These are phyloP conservation scores for Lachnellula arida DNA, from an alignment of 2,329 filamentous ascomycete species.

Conservation along the genomic window DNA sequence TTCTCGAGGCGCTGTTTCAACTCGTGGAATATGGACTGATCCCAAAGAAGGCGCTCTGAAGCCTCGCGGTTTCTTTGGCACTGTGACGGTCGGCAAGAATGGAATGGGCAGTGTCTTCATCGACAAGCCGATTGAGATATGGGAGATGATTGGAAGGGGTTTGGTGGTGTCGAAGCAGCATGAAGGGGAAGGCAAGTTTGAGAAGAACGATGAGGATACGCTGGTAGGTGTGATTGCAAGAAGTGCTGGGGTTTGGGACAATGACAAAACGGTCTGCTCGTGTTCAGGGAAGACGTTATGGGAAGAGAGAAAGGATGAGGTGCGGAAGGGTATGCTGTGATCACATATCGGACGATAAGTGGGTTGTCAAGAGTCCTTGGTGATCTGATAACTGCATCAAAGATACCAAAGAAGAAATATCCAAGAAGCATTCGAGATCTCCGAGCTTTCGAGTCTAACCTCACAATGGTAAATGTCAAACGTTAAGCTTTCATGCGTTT, in stretches of 20 bases:
- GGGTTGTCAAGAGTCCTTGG: neutral
- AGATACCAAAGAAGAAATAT: constrained; percentile 11
- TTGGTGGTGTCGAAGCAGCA: constrained; percentile 74
- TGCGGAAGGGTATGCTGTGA: constrained; percentile 85
- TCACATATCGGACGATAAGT: constrained; percentile 21
- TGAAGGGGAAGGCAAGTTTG: constrained; percentile 52
- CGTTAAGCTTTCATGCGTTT: constrained; percentile 22
- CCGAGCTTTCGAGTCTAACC: constrained; percentile 11
- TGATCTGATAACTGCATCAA: constrained; percentile 7
- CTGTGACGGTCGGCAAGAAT: constrained; percentile 67
- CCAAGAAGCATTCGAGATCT: constrained; percentile 5
- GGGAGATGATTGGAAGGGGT: constrained; percentile 93
- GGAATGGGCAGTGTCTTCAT: constrained; percentile 77
- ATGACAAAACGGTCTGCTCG: constrained; percentile 96
- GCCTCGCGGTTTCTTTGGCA: constrained; percentile 63
- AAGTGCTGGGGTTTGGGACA: constrained; percentile 98
- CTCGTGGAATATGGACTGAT: constrained; percentile 72
- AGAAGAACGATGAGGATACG: constrained; percentile 76
- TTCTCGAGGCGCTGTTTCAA: constrained; percentile 73
- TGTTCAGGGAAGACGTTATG: constrained; percentile 97
- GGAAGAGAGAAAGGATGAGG: constrained; percentile 91
- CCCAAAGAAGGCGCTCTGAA: constrained; percentile 36
- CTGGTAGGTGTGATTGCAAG: constrained; percentile 90
- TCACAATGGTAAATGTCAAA: constrained; percentile 21
- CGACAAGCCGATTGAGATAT: constrained; percentile 78